phyloP scores from a whole-genome alignment of 768 basidiomycete genomes.

The Tulasnella sp. region DNA sequence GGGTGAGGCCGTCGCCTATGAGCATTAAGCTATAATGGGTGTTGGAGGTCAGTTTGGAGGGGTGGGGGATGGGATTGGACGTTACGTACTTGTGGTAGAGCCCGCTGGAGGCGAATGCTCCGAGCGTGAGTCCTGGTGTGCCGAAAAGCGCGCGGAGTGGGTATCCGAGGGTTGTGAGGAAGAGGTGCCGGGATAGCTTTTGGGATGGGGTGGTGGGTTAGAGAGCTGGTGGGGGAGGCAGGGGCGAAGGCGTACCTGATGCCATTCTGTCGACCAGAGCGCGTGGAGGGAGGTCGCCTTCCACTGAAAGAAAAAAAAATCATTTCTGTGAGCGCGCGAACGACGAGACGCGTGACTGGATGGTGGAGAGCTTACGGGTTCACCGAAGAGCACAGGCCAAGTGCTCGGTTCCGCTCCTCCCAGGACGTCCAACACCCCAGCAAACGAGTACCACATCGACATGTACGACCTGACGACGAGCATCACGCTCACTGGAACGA shows the following conservation, averaged over 20 bases:
- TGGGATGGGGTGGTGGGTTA: not conserved
- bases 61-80: not conserved
- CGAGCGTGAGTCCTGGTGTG: conserved; percentile 9
- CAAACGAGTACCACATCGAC: not conserved
- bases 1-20: not conserved
- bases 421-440: conserved; percentile 10
- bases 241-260: conserved; percentile 2
- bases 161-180: conserved; percentile 11
- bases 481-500: conserved; percentile 4
- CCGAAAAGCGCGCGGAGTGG: conserved; percentile 10
- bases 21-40: not conserved
- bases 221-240: not conserved
- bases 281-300: not conserved
- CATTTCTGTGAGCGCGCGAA: not conserved
- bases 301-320: not conserved
- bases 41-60: not conserved
- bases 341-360: not conserved
- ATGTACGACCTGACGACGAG: not conserved
- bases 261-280: conserved; percentile 14
- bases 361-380: not conserved
- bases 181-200: conserved; percentile 10
- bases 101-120: conserved; percentile 11
- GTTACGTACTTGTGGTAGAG: conserved; percentile 9
- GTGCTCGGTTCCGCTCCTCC: not conserved
- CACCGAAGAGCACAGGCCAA: conserved; percentile 13